These are phyloP conservation scores for Ogataea thermomethanolica DNA, from an alignment of 805 yeast species.

Conservation along the genomic window DNA sequence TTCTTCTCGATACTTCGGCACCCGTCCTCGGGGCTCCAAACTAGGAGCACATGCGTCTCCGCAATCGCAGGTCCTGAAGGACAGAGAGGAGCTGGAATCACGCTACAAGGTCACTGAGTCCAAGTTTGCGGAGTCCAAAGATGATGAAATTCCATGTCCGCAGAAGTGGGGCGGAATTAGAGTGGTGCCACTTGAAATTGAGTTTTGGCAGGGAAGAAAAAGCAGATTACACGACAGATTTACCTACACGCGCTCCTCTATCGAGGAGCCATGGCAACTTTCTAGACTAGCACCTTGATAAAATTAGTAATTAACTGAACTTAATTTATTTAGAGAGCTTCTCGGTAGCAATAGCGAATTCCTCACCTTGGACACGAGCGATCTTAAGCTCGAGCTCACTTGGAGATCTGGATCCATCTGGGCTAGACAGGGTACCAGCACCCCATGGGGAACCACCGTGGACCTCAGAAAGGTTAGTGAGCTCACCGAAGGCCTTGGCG, in stretches of 20 bases:
- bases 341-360: conserved; percentile 49
- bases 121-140: conserved; percentile 52
- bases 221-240: conserved; percentile 90
- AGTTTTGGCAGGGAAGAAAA: conserved; percentile 96
- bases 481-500: conserved; percentile 51
- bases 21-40: conserved; percentile 89
- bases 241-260: conserved; percentile 55
- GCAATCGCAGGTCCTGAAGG: conserved; percentile 60
- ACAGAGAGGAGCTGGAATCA: conserved; percentile 60
- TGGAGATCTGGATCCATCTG: conserved; percentile 74
- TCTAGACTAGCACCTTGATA: conserved; percentile 64
- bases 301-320: background rate
- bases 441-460: conserved; percentile 90
- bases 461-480: conserved; percentile 56
- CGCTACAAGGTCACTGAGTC: conserved; percentile 45
- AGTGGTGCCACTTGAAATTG: conserved; percentile 83
- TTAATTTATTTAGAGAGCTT: conserved; percentile 19
- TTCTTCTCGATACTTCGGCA: conserved; percentile 70
- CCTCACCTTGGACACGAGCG: conserved; percentile 65
- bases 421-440: conserved; percentile 76
- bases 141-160: conserved; percentile 80
- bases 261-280: conserved; percentile 54
- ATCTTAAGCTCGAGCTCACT: conserved; percentile 58
- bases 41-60: conserved; percentile 98
- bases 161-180: conserved; percentile 95